phyloP scores from a whole-genome alignment of 1,284 basidiomycete genomes.

The Apiotrichum brassicae region DNA sequence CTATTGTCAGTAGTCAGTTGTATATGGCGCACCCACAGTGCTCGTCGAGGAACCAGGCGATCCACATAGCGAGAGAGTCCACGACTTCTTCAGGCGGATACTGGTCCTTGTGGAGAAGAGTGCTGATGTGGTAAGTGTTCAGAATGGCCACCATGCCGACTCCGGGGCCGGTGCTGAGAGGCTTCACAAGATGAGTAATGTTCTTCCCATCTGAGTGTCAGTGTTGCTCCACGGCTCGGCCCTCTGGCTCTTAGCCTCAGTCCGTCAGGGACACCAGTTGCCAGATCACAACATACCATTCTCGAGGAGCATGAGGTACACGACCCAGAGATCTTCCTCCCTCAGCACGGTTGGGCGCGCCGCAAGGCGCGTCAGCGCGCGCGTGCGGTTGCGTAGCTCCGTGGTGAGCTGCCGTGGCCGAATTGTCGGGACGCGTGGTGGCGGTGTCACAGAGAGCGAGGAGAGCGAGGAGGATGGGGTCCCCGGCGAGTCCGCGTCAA shows the following conservation, averaged over 20 bases:
- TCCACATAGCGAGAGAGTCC: slow-evolving; percentile 48
- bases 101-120: slow-evolving; percentile 13
- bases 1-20: background rate
- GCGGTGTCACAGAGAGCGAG: background rate
- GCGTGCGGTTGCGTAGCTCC: slow-evolving; percentile 37
- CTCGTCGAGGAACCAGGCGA: slow-evolving; percentile 46
- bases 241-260: too few species aligned
- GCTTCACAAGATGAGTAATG: slow-evolving; percentile 53
- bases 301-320: slow-evolving; percentile 63
- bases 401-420: slow-evolving; percentile 12
- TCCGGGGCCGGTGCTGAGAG: slow-evolving; percentile 31
- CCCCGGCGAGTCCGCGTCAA: background rate
- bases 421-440: background rate
- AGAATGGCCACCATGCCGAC: slow-evolving; percentile 21
- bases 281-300: slow-evolving; percentile 47
- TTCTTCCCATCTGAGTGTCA: slow-evolving; percentile 58
- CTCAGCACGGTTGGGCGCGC: slow-evolving; percentile 7
- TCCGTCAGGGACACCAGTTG: too few species aligned
- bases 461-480: background rate
- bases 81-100: slow-evolving; percentile 45
- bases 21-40: slow-evolving; percentile 27
- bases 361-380: slow-evolving; percentile 27
- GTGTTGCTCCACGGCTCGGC: background rate
- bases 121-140: slow-evolving; percentile 3
- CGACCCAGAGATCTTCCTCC: slow-evolving; percentile 52